Base-by-base conservation (phyloP, 164 flowering plant species). In the Aristolochia contorta region DNA sequence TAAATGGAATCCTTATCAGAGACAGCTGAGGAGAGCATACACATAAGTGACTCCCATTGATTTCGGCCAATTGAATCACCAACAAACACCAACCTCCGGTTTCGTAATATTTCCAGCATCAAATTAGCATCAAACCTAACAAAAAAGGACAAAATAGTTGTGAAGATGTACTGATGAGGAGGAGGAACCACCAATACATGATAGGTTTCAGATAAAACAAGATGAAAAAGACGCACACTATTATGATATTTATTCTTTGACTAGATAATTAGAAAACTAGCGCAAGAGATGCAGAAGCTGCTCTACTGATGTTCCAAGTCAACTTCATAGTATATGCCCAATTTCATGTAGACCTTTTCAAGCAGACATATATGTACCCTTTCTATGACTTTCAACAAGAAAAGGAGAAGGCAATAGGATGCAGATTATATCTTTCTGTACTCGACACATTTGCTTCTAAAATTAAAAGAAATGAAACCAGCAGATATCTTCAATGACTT, bases 51-150 rank as follows among this genome's bases (percentile, higher is more conserved):
- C 65, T 94, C 99, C 99, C 97, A 94, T 64, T 94, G 99, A 72
- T 94, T 94, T 79, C 99, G 79, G 58, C 99, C 99, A 52, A 94
- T 91, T 13, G 99, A 94, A 71, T 94, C 99, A 6, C 99, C 99
- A 9, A 79, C 91, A 63, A 94, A 94, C 2, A 84, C 97, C 14
- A 94, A 48, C 45, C 97, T 73, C 57, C 75, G 76, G 76, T 85
- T 79, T 47, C 90, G 61, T 37, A 94, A 67, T 59, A 78, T 86
- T 71, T 91, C 96, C 78, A 94, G 67, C 95, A 94, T 82, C 50
- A 68, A 12, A 47, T 55, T 84, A 0, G 89, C 90, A 78, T 94
- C 79, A 66, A 94, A 94, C 72, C 99, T 71, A 24, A 10, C 19
- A 33, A 24, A 45, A 19, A 27, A 16, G 19, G 52, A n/a, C 13